phyloP scores from a whole-genome alignment of 1,284 basidiomycete genomes.

The Coniferiporia sulphurascens region DNA sequence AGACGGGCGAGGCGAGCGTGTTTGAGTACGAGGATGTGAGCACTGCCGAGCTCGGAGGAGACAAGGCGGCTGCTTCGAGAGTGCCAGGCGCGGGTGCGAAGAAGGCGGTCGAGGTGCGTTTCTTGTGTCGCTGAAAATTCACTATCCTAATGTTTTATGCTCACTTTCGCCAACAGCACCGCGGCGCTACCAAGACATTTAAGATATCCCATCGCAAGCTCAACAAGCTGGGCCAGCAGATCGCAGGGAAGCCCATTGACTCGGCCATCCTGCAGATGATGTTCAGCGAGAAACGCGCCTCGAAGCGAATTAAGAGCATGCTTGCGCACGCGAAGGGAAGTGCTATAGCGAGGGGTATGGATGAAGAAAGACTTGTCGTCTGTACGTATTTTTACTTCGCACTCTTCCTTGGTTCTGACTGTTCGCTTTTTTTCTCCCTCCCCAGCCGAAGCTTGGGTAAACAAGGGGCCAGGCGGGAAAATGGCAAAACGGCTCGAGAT shows the following conservation, averaged over 20 bases:
- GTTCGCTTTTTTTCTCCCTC: slow-evolving; percentile 4
- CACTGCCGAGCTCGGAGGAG: not conserved
- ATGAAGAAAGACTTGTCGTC: slow-evolving; percentile 74
- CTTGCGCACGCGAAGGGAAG: slow-evolving; percentile 85
- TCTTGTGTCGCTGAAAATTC: slow-evolving; percentile 1
- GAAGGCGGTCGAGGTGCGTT: slow-evolving; percentile 16
- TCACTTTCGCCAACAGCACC: slow-evolving; percentile 52
- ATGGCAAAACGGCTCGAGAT: slow-evolving; percentile 73
- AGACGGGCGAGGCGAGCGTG: slow-evolving; percentile 49
- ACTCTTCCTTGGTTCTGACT: slow-evolving; percentile 5
- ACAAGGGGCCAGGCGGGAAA: slow-evolving; percentile 61
- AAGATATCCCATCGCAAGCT: slow-evolving; percentile 93
- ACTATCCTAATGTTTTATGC: not conserved
- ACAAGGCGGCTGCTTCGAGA: slow-evolving; percentile 24
- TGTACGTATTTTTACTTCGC: slow-evolving; percentile 44
- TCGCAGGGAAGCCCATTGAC: slow-evolving; percentile 86
- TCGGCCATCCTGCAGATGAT: slow-evolving; percentile 95
- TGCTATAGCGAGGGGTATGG: slow-evolving; percentile 76
- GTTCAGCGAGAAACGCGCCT: slow-evolving; percentile 89
- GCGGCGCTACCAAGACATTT: slow-evolving; percentile 87
- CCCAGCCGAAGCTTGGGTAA: slow-evolving; percentile 89
- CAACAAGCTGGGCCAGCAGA: slow-evolving; percentile 83
- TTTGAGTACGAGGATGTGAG: slow-evolving; percentile 38
- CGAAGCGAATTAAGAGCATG: slow-evolving; percentile 83
- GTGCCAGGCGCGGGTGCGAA: slow-evolving; percentile 19